Evolutionary conservation across 1,284 basidiomycete species (phyloP), one percentile per base, ranked within the genome.

Genomic region (Ustilago nuda): DNA sequence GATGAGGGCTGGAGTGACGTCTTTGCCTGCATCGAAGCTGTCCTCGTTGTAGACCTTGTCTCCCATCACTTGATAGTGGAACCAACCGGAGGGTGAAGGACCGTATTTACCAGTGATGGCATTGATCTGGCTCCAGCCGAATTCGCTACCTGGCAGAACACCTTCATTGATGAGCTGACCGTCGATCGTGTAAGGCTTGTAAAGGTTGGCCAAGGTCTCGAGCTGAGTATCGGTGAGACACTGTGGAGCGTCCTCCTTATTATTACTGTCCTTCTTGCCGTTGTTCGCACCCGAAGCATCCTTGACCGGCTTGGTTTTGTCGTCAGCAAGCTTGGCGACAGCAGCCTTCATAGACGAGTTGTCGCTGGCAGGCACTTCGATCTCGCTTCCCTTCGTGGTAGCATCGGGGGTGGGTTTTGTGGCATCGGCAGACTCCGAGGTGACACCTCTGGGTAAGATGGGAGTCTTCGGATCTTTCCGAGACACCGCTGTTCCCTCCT

Each of bases 61-160:
- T 17, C 70, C 70, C 36, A 76, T 56, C 5, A 80, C 72, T 41
- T 80, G 67, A 51, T 76, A 72, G 30, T 76, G 56, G 55, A 61
- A 80, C 72, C 67, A 80, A 7, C 63, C 51, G 7, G 56, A 33
- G 11, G 78, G 46, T 8, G 76, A 64, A 8, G 55, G 1, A 8
- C 64, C 68, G 4, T 54, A 54, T 39, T 54, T 66, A 39, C 77
- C 69, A n/a, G 52, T 61, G 32, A 69, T 51, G 3, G 65, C 78
- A 4, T 61, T 57, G 7, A 54, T 57, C 1, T 58, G 56, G 11
- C 27, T 61, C 76, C 78, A 76, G 0, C 61, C 67, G 7, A 54
- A 52, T 37, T 78, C 78, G 56, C 66, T 66, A 2, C 64, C 65
- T 3, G 76, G 70, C 11, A 76, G 53, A 5, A 80, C 57, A 8